A percentile compares a stretch with the other conserved stretches of the same genome.
Evolutionary conservation across 345 rosid species (phyloP).

Genomic region (Salix udensis): DNA sequence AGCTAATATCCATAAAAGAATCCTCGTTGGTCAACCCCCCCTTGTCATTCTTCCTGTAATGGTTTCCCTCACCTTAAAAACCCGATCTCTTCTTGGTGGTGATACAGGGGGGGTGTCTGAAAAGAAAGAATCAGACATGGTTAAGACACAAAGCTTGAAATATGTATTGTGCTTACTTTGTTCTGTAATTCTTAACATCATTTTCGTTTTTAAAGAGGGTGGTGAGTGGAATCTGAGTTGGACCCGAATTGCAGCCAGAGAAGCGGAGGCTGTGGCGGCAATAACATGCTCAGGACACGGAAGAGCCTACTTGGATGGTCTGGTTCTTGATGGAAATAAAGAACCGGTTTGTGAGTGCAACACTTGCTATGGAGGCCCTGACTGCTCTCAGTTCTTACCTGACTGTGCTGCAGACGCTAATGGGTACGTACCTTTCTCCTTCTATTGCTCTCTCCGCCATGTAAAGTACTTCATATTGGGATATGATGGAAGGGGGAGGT

Average conservation of each 20-base stretch:
- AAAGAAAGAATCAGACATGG: background rate
- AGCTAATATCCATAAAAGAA: background rate
- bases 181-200: slow-evolving; percentile 38
- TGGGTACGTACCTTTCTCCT: slow-evolving; percentile 25
- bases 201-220: slow-evolving; percentile 14
- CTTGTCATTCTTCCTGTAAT: background rate
- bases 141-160: background rate
- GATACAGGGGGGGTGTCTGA: background rate
- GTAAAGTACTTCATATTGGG: background rate
- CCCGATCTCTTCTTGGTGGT: background rate
- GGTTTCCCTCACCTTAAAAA: background rate
- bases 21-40: background rate
- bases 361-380: slow-evolving; percentile 46
- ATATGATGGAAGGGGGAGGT: background rate
- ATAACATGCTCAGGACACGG: slow-evolving; percentile 69
- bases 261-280: slow-evolving; percentile 62
- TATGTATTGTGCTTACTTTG: slow-evolving; percentile 5
- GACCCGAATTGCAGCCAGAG: slow-evolving; percentile 50
- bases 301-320: slow-evolving; percentile 61
- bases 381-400: slow-evolving; percentile 46
- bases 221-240: slow-evolving; percentile 36
- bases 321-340: slow-evolving; percentile 22
- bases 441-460: background rate
- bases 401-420: slow-evolving; percentile 47
- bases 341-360: slow-evolving; percentile 62